A percentile compares a stretch with the other conserved stretches of the same genome.
These are phyloP conservation scores for Rubia occidens DNA, from an alignment of 305 asterid species.

Conservation along the genomic window DNA sequence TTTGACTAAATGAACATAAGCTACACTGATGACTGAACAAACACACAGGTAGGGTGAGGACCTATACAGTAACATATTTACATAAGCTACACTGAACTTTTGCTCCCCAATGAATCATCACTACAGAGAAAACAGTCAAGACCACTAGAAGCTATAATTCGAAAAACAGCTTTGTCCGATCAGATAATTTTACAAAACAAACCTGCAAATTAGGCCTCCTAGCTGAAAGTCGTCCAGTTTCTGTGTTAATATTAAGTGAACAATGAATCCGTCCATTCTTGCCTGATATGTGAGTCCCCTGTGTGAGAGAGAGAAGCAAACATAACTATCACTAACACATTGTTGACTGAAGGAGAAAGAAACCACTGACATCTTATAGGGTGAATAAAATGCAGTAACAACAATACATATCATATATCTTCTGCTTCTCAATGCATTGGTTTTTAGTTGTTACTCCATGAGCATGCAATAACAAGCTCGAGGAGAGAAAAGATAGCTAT, in stretches of 20 bases:
- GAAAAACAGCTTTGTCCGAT: not conserved
- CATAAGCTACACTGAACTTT: not conserved
- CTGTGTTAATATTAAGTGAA: slow-evolving; percentile 93
- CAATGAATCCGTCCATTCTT: slow-evolving; percentile 84
- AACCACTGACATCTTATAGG: not conserved
- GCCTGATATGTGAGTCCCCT: slow-evolving; percentile 83
- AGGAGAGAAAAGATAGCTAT: slow-evolving; percentile 2
- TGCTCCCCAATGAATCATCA: too few relatives aligned
- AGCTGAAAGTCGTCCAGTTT: slow-evolving; percentile 95
- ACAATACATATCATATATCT: not conserved
- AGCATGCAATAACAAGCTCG: not conserved
- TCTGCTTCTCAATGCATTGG: not conserved
- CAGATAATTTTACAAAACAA: slow-evolving; percentile 2
- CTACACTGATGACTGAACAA: not conserved
- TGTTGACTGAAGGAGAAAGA: not conserved
- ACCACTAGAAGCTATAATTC: not conserved
- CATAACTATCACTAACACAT: not conserved
- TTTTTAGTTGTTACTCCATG: not conserved
- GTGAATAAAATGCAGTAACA: not conserved
- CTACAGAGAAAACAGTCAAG: not conserved
- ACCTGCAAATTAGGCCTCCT: slow-evolving; percentile 99
- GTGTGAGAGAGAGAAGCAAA: slow-evolving; percentile 21
- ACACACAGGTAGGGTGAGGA: not conserved
- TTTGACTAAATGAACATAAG: not conserved
- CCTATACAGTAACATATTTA: not conserved